Evolutionary conservation across 2,329 filamentous ascomycete genomes (phyloP).

Genomic region (Lecanicillium sp.): DNA sequence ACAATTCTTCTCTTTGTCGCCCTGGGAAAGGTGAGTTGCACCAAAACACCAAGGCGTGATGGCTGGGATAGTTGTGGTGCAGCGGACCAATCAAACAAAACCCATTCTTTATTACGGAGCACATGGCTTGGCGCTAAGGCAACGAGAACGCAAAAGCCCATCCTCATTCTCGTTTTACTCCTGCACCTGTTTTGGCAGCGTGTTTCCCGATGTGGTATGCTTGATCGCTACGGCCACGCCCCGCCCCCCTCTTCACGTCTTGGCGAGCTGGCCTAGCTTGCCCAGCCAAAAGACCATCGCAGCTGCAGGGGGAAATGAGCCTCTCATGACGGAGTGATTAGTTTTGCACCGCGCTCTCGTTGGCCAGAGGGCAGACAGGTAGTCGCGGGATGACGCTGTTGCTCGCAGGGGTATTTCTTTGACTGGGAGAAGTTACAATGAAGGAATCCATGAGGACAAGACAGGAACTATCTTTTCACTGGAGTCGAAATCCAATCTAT

Average conservation of each 20-base stretch:
- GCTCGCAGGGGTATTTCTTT: not conserved
- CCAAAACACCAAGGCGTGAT: not conserved
- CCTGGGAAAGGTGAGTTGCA: not conserved
- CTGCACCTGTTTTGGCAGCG: too few species aligned
- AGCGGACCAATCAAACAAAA: not conserved
- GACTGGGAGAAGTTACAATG: not conserved
- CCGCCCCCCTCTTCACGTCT: not conserved
- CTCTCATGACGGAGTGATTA: slow-evolving; percentile 8
- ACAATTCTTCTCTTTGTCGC: too few species aligned
- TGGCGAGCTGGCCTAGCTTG: not conserved
- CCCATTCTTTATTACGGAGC: slow-evolving; percentile 2
- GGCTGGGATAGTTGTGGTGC: not conserved
- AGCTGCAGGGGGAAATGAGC: slow-evolving; percentile 1
- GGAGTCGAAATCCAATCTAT: too few species aligned
- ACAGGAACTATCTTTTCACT: too few species aligned
- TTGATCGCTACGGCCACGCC: slow-evolving; percentile 4
- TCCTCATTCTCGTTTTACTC: not conserved
- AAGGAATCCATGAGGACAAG: too few species aligned
- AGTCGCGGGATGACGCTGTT: not conserved
- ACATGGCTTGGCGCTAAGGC: not conserved
- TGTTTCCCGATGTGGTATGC: slow-evolving; percentile 5
- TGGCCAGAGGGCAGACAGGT: not conserved
- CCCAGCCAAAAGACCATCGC: not conserved
- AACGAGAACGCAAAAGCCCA: not conserved
- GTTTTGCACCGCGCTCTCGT: not conserved